Base-by-base conservation (phyloP, 768 basidiomycete genomes). In the Panaeolus cyanescens region DNA sequence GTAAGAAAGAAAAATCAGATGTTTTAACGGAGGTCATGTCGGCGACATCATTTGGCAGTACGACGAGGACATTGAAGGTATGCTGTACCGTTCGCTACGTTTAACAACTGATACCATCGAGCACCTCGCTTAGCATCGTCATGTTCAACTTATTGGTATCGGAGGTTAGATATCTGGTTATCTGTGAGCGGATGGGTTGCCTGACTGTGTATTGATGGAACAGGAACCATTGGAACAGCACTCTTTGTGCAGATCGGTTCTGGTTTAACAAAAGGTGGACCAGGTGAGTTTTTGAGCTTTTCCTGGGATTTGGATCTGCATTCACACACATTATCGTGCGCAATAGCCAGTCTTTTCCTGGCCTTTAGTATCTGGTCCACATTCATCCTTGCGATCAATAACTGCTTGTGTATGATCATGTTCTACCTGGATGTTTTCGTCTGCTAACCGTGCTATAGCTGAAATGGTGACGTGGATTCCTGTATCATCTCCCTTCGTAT, bases 381-480 rank as follows among this genome's bases (percentile, higher is more conserved):
- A 1, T 78, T 85, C 55, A 78, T 85, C 25, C 58, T 83, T 37
- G 81, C 82, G 0, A 69, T 83, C 55, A 85, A 79, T 63, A 81
- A 80, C 55, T 85, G 83, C 58, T 71, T 78, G 2, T 70, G 77
- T 80, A 61, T 20, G 79, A 69, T 4, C 40, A 22, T 31, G 12
- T 28, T 22, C 20, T 45, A 13, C 40, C 54, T 28, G 17, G 32
- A 37, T 30, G n/a, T 15, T 32, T 55, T 34, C n/a, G 22, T 32
- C 34, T 55, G 45, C 67, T 69, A 71, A 25, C 68, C 77, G 57
- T 75, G 42, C 25, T 31, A 19, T 63, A 83, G 91, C 89, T 34
- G 91, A 93, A 73, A 92, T 92, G 91, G 89, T 90, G 31, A 84
- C 87, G n/a, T 88, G 85, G 76, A 90, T 90, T 5, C 91, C 91